phyloP scores from a whole-genome alignment of 1,284 basidiomycete species.

The Ganoderma sp. region DNA sequence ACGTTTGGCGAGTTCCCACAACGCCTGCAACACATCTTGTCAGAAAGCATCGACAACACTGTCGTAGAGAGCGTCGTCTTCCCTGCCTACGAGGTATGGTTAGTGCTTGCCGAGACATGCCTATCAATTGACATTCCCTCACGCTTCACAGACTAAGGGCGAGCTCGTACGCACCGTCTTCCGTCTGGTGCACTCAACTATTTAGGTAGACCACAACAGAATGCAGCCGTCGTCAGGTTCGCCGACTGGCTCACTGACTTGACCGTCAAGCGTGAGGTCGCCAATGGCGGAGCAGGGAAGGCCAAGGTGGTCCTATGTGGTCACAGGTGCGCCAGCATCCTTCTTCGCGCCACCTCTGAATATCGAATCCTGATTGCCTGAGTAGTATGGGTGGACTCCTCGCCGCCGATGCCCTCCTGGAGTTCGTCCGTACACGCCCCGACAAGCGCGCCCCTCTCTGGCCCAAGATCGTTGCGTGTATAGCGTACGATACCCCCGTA shows the following conservation, averaged over 20 bases:
- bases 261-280: slow-evolving; percentile 80
- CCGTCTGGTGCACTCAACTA: slow-evolving; percentile 5
- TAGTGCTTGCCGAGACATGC: slow-evolving; percentile 12
- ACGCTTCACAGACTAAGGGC: slow-evolving; percentile 71
- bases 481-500: slow-evolving; percentile 93
- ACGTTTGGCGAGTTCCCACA: slow-evolving; percentile 81
- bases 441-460: slow-evolving; percentile 73
- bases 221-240: slow-evolving; percentile 81
- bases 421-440: slow-evolving; percentile 69
- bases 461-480: slow-evolving; percentile 81
- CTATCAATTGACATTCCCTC: slow-evolving; percentile 17
- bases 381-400: slow-evolving; percentile 89
- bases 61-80: slow-evolving; percentile 80
- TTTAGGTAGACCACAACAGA: slow-evolving; percentile 49
- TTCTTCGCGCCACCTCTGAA: neutral
- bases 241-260: slow-evolving; percentile 88
- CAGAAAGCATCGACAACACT: slow-evolving; percentile 58
- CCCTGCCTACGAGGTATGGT: slow-evolving; percentile 84
- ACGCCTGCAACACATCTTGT: slow-evolving; percentile 78
- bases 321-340: slow-evolving; percentile 68
- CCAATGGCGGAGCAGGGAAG: slow-evolving; percentile 74
- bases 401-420: slow-evolving; percentile 82
- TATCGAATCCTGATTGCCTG: neutral
- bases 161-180: slow-evolving; percentile 66
- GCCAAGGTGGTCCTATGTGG: slow-evolving; percentile 89